These are phyloP conservation scores for Aspergillus fumigatus DNA, from an alignment of 2,329 filamentous ascomycete species.

Conservation along the genomic window DNA sequence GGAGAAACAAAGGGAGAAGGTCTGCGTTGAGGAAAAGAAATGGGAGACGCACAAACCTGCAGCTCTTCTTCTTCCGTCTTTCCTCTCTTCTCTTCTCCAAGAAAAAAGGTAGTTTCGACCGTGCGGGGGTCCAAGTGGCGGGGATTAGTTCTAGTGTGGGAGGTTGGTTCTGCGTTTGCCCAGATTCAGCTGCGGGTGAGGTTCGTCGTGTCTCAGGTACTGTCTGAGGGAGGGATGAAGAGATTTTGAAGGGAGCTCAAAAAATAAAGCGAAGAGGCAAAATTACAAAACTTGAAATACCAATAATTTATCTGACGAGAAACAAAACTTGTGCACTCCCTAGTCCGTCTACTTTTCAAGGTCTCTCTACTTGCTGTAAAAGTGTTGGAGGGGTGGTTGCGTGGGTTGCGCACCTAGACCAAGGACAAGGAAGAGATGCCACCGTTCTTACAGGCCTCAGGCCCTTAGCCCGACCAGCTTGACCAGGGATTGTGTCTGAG, in stretches of 20 bases:
- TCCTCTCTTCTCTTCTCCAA: background rate
- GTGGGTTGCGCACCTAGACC: no score
- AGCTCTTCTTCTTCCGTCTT: background rate
- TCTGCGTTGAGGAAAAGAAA: background rate
- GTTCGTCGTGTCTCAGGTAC: background rate
- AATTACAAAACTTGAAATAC: background rate
- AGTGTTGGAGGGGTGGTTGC: background rate
- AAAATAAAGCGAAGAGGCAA: background rate
- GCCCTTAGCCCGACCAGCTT: background rate
- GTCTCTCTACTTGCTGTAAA: background rate
- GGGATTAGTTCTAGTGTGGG: background rate
- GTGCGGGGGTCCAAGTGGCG: constrained; percentile 1
- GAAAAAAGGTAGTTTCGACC: background rate
- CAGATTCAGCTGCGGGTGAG: background rate
- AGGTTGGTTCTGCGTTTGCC: background rate
- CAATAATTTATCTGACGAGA: background rate
- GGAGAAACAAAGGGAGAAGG: background rate
- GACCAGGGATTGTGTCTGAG: background rate
- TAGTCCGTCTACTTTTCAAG: background rate
- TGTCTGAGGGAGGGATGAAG: background rate
- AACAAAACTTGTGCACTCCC: background rate
- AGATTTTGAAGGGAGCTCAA: background rate
- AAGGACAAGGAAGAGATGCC: background rate
- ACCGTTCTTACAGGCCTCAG: background rate
- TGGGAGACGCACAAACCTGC: background rate